These are phyloP conservation scores for Smallanthus sonchifolius DNA, from an alignment of 129 eudicot species.

Conservation along the genomic window DNA sequence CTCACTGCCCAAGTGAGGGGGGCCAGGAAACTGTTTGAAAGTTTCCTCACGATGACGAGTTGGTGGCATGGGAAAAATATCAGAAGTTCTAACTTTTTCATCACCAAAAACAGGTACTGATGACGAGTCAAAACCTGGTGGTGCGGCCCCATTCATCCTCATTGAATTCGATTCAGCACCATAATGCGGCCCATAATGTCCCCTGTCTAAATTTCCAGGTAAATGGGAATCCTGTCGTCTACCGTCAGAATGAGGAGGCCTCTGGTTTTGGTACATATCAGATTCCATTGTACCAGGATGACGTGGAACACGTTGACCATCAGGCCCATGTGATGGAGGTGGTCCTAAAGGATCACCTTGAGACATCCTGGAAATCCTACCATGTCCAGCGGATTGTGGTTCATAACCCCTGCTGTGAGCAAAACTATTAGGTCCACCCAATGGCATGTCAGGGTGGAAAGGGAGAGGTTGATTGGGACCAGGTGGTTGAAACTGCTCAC, in stretches of 20 bases:
- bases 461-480: constrained; percentile 32
- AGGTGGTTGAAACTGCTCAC: constrained; percentile 41
- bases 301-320: constrained; percentile 29
- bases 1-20: constrained; percentile 40
- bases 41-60: constrained; percentile 32
- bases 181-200: constrained; percentile 42
- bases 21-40: constrained; percentile 39
- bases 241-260: constrained; percentile 39
- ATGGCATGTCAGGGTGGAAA: constrained; percentile 25
- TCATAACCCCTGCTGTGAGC: constrained; percentile 41
- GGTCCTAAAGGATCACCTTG: constrained; percentile 43
- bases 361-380: constrained; percentile 26
- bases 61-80: constrained; percentile 30
- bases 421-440: constrained; percentile 27
- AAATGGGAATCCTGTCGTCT: constrained; percentile 36
- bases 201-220: constrained; percentile 49
- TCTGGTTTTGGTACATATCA: constrained; percentile 44
- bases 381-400: constrained; percentile 18
- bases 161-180: constrained; percentile 32
- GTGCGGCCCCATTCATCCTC: constrained; percentile 45
- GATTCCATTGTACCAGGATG: constrained; percentile 38
- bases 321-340: constrained; percentile 39
- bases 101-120: constrained; percentile 40
- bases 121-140: constrained; percentile 34
- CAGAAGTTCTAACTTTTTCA: constrained; percentile 42